Conservation (phyloP, 1,139 yeast species). For the Tardiomyces depauwii region DNA sequence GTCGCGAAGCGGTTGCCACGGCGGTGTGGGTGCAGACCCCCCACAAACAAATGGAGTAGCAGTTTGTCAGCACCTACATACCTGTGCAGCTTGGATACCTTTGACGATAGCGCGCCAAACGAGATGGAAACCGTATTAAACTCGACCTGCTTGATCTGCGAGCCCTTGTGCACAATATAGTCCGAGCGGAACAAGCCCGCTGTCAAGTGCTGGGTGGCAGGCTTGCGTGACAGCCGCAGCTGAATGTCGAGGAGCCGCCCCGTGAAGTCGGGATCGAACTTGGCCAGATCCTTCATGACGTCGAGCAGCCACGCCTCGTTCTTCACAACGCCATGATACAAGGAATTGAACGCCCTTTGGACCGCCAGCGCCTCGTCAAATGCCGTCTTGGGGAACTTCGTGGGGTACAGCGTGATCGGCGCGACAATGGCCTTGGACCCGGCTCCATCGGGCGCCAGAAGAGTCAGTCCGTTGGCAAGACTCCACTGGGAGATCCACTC, state of each 20-base stretch:
- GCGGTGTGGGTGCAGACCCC: too few relatives aligned
- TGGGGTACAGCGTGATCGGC: constrained; percentile 83
- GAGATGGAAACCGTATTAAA: constrained; percentile 94
- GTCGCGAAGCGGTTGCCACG: too few relatives aligned
- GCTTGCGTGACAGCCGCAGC: constrained; percentile 18
- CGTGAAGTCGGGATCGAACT: constrained; percentile 66
- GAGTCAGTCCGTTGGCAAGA: constrained; percentile 62
- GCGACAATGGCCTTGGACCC: constrained; percentile 47
- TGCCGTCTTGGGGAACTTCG: constrained; percentile 65
- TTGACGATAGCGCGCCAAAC: constrained; percentile 80
- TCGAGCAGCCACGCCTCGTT: constrained; percentile 52
- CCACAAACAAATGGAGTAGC: too few relatives aligned
- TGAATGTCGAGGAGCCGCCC: constrained; percentile 51
- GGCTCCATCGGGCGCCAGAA: constrained; percentile 45
- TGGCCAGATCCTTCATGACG: constrained; percentile 37
- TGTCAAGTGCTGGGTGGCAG: constrained; percentile 57
- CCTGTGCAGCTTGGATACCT: constrained; percentile 65
- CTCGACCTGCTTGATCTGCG: constrained; percentile 77
- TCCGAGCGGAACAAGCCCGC: constrained; percentile 87
- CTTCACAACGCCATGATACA: constrained; percentile 45
- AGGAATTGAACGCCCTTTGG: constrained; percentile 59
- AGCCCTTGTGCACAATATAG: constrained; percentile 55
- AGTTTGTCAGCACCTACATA: too few relatives aligned
- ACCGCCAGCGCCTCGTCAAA: constrained; percentile 57
- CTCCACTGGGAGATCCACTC: constrained; percentile 54